Base-by-base conservation (phyloP, 2,329 filamentous ascomycete genomes). In the Diplodia scrobiculata region DNA sequence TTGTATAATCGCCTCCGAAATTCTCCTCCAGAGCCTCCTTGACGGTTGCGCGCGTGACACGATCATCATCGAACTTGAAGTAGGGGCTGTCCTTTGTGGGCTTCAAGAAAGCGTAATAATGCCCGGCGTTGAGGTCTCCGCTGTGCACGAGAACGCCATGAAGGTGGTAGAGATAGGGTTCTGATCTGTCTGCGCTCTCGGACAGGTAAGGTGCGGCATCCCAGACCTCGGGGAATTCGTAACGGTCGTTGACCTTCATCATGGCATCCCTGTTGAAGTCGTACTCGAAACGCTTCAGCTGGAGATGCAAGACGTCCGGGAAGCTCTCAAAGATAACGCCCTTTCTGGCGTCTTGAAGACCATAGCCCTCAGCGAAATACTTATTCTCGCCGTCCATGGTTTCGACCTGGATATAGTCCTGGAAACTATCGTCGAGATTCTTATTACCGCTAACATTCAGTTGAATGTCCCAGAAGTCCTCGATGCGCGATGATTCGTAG, bases 381-480 rank as follows among this genome's bases (percentile, higher is more conserved):
- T 98, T 96, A 81, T 99, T 99, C 76, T 99, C 96, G 48, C 95
- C 95, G 71, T 98, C 93, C 78, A 99, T 89, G 38, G 93, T 96
- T 79, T 99, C 95, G 41, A 97, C 94, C 73, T 96, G 89, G 71
- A 99, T 89, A 76, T 99, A 99, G 78, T 98, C 93, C 75, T 89
- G 89, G 82, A 99, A 98, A 75, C 94, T 98, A 73, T 96, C 92
- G 69, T 96, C 89, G 36, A 99, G 82, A 68, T 91, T 94, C 80
- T 91, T 92, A 83, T 97, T 97, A 36, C 92, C 93, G 69, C 91
- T 90, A 60, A 99, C 96, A 71, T 98, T 99, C 71, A 99, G 86
- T 76, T 99, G 95, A 68, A 99, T 91, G 76, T 99, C 95, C 95
- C 95, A 99, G 77, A 97, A 99, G 72, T 99, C 96, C 78, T 99